Conservation (phyloP, 2,329 filamentous ascomycete species). For the Ophiostoma tasmaniense region DNA sequence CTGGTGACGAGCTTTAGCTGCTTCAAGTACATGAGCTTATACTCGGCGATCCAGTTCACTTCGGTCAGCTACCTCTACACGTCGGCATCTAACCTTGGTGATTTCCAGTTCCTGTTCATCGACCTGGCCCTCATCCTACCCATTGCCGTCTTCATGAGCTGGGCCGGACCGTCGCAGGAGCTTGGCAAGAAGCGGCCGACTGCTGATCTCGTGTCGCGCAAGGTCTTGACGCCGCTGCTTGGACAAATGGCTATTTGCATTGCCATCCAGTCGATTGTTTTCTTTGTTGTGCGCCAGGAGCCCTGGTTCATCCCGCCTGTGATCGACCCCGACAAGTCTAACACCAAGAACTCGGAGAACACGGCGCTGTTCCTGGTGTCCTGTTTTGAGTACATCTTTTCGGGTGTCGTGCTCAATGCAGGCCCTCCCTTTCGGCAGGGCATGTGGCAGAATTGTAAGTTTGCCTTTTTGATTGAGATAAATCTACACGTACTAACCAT, state of each 20-base stretch:
- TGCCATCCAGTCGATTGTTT: slow-evolving; percentile 64
- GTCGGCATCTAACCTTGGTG: slow-evolving; percentile 84
- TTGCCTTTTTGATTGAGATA: background rate
- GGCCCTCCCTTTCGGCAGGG: slow-evolving; percentile 81
- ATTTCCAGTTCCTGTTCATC: slow-evolving; percentile 92
- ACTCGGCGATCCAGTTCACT: slow-evolving; percentile 98
- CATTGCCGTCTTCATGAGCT: slow-evolving; percentile 98
- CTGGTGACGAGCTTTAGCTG: slow-evolving; percentile 98
- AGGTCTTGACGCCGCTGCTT: slow-evolving; percentile 80
- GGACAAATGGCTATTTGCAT: slow-evolving; percentile 83
- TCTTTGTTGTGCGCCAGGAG: slow-evolving; percentile 66
- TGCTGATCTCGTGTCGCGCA: slow-evolving; percentile 82
- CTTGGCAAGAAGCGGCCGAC: slow-evolving; percentile 82
- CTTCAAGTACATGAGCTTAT: slow-evolving; percentile 99
- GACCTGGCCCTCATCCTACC: slow-evolving; percentile 87
- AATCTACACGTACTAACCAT: background rate
- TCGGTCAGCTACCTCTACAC: slow-evolving; percentile 95
- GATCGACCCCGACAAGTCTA: slow-evolving; percentile 68
- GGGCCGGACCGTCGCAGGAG: slow-evolving; percentile 73
- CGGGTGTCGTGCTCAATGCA: slow-evolving; percentile 82
- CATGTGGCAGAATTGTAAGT: slow-evolving; percentile 69
- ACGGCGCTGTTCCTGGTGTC: slow-evolving; percentile 82
- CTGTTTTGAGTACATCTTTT: slow-evolving; percentile 91
- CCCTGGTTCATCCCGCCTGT: slow-evolving; percentile 80
- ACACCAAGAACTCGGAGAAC: slow-evolving; percentile 87